Evolutionary conservation across 1,139 yeast species (phyloP).

Genomic region (Kurtzmaniella quercitrusa): DNA sequence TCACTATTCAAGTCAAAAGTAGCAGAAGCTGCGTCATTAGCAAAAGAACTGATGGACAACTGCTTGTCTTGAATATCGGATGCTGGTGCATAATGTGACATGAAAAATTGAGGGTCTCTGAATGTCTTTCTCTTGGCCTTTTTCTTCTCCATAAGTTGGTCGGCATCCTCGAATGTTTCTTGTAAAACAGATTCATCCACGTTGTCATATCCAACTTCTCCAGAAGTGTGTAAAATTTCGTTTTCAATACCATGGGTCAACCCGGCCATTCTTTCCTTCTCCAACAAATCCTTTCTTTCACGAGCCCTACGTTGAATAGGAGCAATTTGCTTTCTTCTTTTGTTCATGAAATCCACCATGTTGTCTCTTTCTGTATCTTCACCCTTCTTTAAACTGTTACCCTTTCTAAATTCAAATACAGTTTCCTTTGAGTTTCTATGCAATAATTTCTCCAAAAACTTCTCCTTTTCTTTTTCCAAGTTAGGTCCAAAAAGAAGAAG

Average conservation of each 20-base stretch:
- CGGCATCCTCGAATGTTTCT: slow-evolving; percentile 62
- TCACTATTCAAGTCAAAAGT: slow-evolving; percentile 82
- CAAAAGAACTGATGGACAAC: slow-evolving; percentile 62
- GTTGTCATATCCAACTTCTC: slow-evolving; percentile 53
- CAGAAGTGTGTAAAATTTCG: slow-evolving; percentile 54
- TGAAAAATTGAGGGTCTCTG: slow-evolving; percentile 79
- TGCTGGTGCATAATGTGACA: slow-evolving; percentile 88
- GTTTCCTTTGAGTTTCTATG: slow-evolving; percentile 78
- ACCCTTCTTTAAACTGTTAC: slow-evolving; percentile 22
- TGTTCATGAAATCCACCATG: slow-evolving; percentile 78
- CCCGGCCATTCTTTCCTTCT: slow-evolving; percentile 75
- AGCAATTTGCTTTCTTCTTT: slow-evolving; percentile 81
- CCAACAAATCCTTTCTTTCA: slow-evolving; percentile 65
- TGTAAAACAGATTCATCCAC: slow-evolving; percentile 48
- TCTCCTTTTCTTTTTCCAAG: slow-evolving; percentile 69
- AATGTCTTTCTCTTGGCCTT: slow-evolving; percentile 42
- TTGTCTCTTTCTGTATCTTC: slow-evolving; percentile 54
- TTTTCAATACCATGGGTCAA: slow-evolving; percentile 70
- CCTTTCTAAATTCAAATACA: slow-evolving; percentile 72
- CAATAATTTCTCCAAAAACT: slow-evolving; percentile 64
- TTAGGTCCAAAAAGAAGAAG: slow-evolving; percentile 74
- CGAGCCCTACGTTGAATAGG: slow-evolving; percentile 77
- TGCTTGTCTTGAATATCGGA: slow-evolving; percentile 83
- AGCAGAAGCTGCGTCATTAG: slow-evolving; percentile 79
- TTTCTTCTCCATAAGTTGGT: slow-evolving; percentile 35